These are phyloP conservation scores for Hyphopichia fennica DNA, from an alignment of 1,139 yeast genomes.

Conservation along the genomic window DNA sequence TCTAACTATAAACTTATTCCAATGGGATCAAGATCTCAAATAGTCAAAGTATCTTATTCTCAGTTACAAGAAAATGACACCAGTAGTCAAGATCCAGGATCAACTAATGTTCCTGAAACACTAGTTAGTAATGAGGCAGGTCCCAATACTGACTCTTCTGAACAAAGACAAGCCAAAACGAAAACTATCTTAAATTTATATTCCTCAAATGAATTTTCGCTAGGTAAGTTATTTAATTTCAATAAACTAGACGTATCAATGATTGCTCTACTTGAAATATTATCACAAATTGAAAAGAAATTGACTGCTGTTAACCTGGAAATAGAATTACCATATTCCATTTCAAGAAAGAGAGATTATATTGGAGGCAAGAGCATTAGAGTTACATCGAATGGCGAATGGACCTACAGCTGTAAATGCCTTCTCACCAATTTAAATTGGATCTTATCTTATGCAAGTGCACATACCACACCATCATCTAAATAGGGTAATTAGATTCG, in stretches of 20 bases:
- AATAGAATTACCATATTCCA: slow-evolving; percentile 71
- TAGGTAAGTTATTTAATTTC: slow-evolving; percentile 68
- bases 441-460: slow-evolving; percentile 48
- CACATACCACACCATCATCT: slow-evolving; percentile 16
- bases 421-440: slow-evolving; percentile 69
- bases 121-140: neutral
- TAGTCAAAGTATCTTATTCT: slow-evolving; percentile 49
- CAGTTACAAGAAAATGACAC: slow-evolving; percentile 10
- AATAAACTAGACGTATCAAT: slow-evolving; percentile 73
- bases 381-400: slow-evolving; percentile 71
- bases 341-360: slow-evolving; percentile 50
- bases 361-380: slow-evolving; percentile 80
- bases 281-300: slow-evolving; percentile 55
- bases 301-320: slow-evolving; percentile 50
- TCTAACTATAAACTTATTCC: slow-evolving; percentile 70
- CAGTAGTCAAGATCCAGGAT: slow-evolving; percentile 9
- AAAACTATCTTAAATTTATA: slow-evolving; percentile 47
- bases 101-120: neutral
- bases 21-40: slow-evolving; percentile 80
- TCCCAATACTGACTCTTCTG: neutral
- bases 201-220: slow-evolving; percentile 65
- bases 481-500: neutral
- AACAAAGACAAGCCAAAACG: slow-evolving; percentile 4
- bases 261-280: slow-evolving; percentile 69
- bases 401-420: slow-evolving; percentile 90